Conservation (phyloP, 805 yeast genomes). For the Henningerozyma blattae region DNA sequence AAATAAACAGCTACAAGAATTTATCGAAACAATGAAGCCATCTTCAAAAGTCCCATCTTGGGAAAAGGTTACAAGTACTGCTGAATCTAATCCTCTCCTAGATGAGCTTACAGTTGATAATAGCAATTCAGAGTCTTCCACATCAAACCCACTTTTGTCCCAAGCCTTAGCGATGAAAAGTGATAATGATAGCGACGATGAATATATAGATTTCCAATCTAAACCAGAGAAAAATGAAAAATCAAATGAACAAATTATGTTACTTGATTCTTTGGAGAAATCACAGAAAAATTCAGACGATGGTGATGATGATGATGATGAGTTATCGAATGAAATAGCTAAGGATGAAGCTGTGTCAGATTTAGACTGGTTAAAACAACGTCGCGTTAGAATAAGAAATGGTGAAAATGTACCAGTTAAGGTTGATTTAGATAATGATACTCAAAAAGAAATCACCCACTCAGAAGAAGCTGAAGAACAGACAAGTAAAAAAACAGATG, state of each 20-base stretch:
- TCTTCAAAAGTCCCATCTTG: conserved; percentile 58
- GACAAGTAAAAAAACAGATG: conserved; percentile 11
- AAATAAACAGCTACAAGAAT: conserved; percentile 66
- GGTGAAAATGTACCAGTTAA: conserved; percentile 21
- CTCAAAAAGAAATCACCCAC: conserved; percentile 4
- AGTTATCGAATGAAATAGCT: too few species aligned
- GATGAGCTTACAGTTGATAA: conserved; percentile 19
- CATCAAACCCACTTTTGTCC: conserved; percentile 26
- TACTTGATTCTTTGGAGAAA: conserved; percentile 1
- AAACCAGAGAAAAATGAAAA: conserved; percentile 23
- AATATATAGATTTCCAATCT: conserved; percentile 26
- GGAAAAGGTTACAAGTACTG: conserved; percentile 29
- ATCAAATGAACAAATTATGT: conserved; percentile 38
- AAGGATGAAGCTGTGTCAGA: conserved; percentile 51
- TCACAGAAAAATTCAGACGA: background rate
- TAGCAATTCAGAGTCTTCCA: conserved; percentile 22
- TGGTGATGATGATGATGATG: conserved; percentile 14
- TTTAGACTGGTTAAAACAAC: conserved; percentile 74
- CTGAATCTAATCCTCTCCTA: background rate
- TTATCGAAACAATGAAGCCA: conserved; percentile 73
- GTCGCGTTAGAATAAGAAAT: conserved; percentile 61
- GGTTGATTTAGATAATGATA: conserved; percentile 1
- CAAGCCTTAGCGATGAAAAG: conserved; percentile 28
- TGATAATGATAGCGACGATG: conserved; percentile 35
- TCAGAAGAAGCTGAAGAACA: conserved; percentile 3